Percentiles rank a stretch among this genome's conserved stretches.
Evolutionary conservation across 441 rosid species (phyloP).

Genomic region (Jatropha multifida): DNA sequence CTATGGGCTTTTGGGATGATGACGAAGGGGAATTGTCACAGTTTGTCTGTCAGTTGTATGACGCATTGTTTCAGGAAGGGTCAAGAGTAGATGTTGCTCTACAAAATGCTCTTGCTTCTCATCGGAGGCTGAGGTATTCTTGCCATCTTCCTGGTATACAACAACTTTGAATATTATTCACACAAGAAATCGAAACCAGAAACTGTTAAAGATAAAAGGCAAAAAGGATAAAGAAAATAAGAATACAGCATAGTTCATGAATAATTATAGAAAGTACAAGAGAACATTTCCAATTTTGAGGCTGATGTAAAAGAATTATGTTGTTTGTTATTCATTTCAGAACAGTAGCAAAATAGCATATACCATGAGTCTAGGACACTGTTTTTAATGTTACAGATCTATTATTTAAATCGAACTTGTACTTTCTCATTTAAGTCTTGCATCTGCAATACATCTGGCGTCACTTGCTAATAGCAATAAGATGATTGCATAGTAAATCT

Average conservation of each 20-base stretch:
- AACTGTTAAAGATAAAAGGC: neutral
- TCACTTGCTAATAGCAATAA: no score
- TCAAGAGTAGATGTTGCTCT: conserved; percentile 65
- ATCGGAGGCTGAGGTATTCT: conserved; percentile 62
- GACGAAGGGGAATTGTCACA: conserved; percentile 74
- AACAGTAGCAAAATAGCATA: conserved; percentile 17
- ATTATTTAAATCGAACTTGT: neutral
- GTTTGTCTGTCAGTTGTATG: conserved; percentile 72
- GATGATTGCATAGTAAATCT: neutral
- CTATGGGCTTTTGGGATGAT: conserved; percentile 62
- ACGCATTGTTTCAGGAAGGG: conserved; percentile 65
- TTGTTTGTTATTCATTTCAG: conserved; percentile 21
- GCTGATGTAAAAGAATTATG: conserved; percentile 16
- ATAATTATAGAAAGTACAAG: neutral
- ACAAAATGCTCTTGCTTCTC: conserved; percentile 59
- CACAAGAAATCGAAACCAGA: neutral
- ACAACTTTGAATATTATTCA: conserved; percentile 21
- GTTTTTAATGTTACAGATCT: neutral
- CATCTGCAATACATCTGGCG: neutral
- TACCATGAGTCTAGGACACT: neutral
- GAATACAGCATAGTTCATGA: conserved; percentile 20
- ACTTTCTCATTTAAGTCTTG: neutral
- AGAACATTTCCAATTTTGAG: conserved; percentile 40
- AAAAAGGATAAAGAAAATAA: neutral
- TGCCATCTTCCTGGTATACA: conserved; percentile 75